These are phyloP conservation scores for Dicorynia guianensis DNA, from an alignment of 306 rosid species.

Conservation along the genomic window DNA sequence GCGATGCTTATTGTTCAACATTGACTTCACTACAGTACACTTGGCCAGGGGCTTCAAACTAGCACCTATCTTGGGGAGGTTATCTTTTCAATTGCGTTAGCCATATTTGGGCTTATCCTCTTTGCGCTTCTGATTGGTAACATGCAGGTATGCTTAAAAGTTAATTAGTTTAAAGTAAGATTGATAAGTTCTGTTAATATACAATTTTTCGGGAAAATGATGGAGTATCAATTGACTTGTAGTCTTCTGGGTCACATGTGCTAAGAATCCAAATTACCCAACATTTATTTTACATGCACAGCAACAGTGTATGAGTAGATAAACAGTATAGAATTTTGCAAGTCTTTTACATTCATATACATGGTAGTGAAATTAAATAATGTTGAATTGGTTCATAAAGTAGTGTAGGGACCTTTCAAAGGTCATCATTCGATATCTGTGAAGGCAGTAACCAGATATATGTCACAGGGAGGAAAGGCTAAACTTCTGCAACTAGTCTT, in stretches of 20 bases:
- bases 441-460: constrained; percentile 18
- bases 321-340: constrained; percentile 14
- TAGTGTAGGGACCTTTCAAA: constrained; percentile 16
- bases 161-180: constrained; percentile 22
- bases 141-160: constrained; percentile 83
- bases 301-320: background rate
- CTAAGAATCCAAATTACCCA: constrained; percentile 7
- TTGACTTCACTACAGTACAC: constrained; percentile 73
- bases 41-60: constrained; percentile 96
- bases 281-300: background rate
- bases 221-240: constrained; percentile 11
- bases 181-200: constrained; percentile 21
- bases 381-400: background rate
- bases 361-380: constrained; percentile 15
- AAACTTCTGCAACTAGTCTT: background rate
- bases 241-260: background rate
- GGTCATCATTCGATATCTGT: constrained; percentile 5
- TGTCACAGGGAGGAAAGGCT: background rate
- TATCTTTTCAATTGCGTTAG: constrained; percentile 90
- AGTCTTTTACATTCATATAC: background rate
- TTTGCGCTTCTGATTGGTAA: constrained; percentile 97
- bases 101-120: constrained; percentile 91
- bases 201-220: constrained; percentile 30
- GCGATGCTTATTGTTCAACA: constrained; percentile 12
- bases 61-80: constrained; percentile 95